Evolutionary conservation across 495 filamentous ascomycete genomes (phyloP).

Genomic region (Penicillium odoratum): DNA sequence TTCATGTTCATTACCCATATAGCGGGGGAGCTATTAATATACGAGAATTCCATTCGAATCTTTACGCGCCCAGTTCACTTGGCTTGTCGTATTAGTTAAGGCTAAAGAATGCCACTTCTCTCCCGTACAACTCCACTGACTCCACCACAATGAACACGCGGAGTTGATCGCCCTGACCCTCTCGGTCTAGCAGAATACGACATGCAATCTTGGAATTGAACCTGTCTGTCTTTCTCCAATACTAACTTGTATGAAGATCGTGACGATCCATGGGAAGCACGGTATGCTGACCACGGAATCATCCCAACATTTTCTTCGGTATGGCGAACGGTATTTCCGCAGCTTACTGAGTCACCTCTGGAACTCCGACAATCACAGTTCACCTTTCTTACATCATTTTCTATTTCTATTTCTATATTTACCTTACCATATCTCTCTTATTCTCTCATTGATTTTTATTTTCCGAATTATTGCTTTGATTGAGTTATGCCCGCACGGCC

Average conservation of each 20-base stretch:
- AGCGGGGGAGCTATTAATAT: not conserved
- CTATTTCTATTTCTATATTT: not conserved
- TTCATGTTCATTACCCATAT: not conserved
- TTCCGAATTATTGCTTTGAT: not conserved
- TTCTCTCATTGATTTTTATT: not conserved
- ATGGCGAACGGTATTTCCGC: conserved; percentile 4
- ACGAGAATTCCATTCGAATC: not conserved
- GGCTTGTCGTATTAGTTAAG: not conserved
- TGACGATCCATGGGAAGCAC: too few species aligned
- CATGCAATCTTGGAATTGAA: too few species aligned
- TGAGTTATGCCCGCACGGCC: conserved; percentile 1
- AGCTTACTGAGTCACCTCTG: conserved; percentile 1
- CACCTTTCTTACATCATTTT: not conserved
- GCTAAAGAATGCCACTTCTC: not conserved
- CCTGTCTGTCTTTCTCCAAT: too few species aligned
- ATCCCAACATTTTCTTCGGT: not conserved
- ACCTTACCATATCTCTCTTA: not conserved
- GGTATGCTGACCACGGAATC: too few species aligned
- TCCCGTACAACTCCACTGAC: too few species aligned
- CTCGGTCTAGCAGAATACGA: too few species aligned
- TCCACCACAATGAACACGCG: too few species aligned
- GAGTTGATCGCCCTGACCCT: too few species aligned
- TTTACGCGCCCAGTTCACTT: not conserved
- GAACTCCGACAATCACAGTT: conserved; percentile 7
- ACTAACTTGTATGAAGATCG: too few species aligned